Evolutionary conservation across 352 stramenopile genomes (phyloP), one percentile per base, ranked within the genome.

Genomic region (Pythium grandisporangium): DNA sequence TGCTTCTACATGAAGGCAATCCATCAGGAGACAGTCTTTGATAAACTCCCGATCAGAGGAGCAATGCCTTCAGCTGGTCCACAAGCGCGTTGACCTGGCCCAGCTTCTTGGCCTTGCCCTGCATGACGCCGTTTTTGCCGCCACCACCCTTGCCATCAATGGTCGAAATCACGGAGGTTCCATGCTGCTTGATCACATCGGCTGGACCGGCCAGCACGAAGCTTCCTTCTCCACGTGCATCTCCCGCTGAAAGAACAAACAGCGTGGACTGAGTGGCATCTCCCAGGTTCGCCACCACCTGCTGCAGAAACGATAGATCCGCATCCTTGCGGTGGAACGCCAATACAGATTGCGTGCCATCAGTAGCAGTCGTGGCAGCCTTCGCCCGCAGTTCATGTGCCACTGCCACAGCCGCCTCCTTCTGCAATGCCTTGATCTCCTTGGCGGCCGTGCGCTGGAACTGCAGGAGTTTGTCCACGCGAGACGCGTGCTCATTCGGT

Each of bases 71-170:
- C 8, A 90, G 56, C 45, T 77, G 66, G 6, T 48, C 61, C 4
- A 66, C 45, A 5, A 85, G 45, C n/a, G 47, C 42, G 23, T 62
- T 45, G 4, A 84, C 30, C n/a, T 82, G 78, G 19, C 46, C 38
- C 26, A 90, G 40, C 1, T 46, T 50, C 48, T 84, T 80, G 8
- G 71, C 76, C 54, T 91, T 91, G 23, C 80, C 80, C 51, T 93
- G 80, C 29, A 91, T 66, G 16, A 87, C 48, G 6, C 74, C 68
- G 42, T 76, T 77, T 51, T 85, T 88, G 35, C 75, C 74, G 25
- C 74, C 72, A 6, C 79, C 79, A 22, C 79, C 76, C 37, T 88
- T 90, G 37, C 63, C 79, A 10, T 79, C 72, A 38, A 93, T 84
- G 11, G 78, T 43, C 4, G 63, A 61, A 25, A 73, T 63, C 29